phyloP scores from a whole-genome alignment of 495 filamentous ascomycete genomes.

The Hypoxylon cercidicola region DNA sequence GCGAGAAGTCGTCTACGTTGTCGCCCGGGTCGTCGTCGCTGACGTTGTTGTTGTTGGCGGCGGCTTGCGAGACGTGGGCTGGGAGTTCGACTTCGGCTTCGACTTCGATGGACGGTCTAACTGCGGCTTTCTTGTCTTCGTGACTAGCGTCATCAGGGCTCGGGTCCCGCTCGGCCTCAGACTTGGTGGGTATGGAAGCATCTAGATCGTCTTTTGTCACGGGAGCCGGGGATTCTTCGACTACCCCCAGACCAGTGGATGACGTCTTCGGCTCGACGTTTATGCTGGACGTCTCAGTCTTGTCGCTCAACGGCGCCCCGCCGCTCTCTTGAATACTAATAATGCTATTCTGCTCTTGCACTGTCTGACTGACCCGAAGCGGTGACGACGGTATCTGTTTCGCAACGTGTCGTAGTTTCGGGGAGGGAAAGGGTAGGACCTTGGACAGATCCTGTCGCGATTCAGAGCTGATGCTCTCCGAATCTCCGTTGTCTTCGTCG shows the following conservation, averaged over 20 bases:
- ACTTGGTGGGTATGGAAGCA: neutral
- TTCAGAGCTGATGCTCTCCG: conserved; percentile 6
- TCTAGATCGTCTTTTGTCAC: neutral
- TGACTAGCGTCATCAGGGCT: neutral
- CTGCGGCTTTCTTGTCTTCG: neutral
- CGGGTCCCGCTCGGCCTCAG: neutral
- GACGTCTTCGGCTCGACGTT: conserved; percentile 1
- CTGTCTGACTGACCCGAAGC: conserved; percentile 26
- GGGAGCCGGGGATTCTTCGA: neutral
- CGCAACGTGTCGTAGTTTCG: conserved; percentile 17
- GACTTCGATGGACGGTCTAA: neutral
- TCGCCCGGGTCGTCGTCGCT: neutral
- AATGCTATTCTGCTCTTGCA: conserved; percentile 9
- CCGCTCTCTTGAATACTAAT: neutral
- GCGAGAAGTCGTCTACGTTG: conserved; percentile 29
- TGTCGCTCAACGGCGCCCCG: neutral
- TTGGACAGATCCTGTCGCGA: conserved; percentile 11
- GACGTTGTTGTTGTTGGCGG: neutral
- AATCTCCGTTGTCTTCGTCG: conserved; percentile 23
- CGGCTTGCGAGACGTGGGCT: neutral
- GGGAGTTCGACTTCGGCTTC: conserved; percentile 7
- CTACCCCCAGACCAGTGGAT: neutral
- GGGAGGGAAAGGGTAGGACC: conserved; percentile 9
- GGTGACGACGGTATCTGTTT: conserved; percentile 25
- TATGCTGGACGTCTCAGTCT: neutral